A percentile compares a stretch with the other conserved stretches of the same genome.
Conservation (phyloP, 495 filamentous ascomycete species). For the Aspergillus homomorphus region DNA sequence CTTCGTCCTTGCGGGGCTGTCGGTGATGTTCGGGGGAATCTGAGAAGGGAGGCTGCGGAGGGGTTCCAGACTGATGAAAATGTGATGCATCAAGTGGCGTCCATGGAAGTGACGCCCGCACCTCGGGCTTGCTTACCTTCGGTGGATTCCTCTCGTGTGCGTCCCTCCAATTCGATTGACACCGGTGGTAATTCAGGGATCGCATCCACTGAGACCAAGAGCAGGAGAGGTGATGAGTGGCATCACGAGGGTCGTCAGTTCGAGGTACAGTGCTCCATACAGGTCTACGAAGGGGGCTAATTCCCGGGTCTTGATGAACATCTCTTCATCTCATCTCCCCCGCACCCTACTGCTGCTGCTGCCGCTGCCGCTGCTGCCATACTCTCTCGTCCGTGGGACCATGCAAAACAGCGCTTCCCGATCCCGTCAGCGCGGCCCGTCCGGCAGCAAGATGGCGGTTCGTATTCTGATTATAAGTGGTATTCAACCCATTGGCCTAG, state of each 20-base stretch:
- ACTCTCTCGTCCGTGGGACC: neutral
- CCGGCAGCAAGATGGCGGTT: conserved; percentile 2
- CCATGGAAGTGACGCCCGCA: neutral
- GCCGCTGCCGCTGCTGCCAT: too few relatives aligned
- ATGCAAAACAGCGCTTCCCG: conserved; percentile 10
- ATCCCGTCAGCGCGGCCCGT: conserved; percentile 12
- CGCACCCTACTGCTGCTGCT: conserved; percentile 1
- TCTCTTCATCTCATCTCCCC: neutral
- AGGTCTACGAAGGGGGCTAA: too few relatives aligned
- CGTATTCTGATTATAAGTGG: neutral
- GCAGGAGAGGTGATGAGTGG: neutral
- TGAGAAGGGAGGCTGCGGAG: conserved; percentile 8
- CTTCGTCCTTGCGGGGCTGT: too few relatives aligned
- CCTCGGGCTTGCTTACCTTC: neutral
- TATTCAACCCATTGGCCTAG: neutral
- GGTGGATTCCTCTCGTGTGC: neutral
- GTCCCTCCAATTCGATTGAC: too few relatives aligned
- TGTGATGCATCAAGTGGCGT: conserved; percentile 21
- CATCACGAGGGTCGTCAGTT: too few relatives aligned
- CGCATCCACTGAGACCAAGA: too few relatives aligned
- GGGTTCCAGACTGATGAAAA: conserved; percentile 23
- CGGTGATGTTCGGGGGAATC: neutral
- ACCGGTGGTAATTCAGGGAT: too few relatives aligned
- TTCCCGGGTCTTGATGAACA: too few relatives aligned
- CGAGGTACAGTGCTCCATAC: too few relatives aligned